Evolutionary conservation across 2,329 filamentous ascomycete genomes (phyloP).

Genomic region (Annulohypoxylon truncatum): DNA sequence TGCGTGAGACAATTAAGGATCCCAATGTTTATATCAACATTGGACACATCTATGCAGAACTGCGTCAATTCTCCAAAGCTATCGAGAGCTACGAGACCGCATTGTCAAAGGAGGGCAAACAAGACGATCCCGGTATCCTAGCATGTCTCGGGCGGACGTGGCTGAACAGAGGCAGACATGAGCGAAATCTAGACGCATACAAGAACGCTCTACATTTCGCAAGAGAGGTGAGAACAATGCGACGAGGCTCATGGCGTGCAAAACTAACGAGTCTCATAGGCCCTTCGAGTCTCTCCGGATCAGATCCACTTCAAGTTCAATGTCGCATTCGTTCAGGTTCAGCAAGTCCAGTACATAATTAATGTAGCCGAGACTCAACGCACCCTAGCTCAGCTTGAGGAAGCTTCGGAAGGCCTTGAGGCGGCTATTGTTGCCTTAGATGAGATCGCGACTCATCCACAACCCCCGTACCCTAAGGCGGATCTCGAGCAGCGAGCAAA

Average conservation of each 20-base stretch:
- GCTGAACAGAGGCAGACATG: slow-evolving; percentile 79
- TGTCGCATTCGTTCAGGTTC: slow-evolving; percentile 96
- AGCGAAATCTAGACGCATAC: slow-evolving; percentile 69
- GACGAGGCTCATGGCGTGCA: background rate
- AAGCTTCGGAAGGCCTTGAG: slow-evolving; percentile 83
- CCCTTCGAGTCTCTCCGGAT: slow-evolving; percentile 81
- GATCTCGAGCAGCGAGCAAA: slow-evolving; percentile 95
- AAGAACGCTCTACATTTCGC: slow-evolving; percentile 69
- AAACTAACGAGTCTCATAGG: slow-evolving; percentile 59
- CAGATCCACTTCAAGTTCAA: slow-evolving; percentile 97
- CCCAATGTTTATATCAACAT: slow-evolving; percentile 91
- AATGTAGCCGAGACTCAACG: slow-evolving; percentile 79
- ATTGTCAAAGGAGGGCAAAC: slow-evolving; percentile 79
- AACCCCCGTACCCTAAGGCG: slow-evolving; percentile 87
- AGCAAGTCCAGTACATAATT: slow-evolving; percentile 86
- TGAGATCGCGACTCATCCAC: slow-evolving; percentile 70
- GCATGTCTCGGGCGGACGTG: slow-evolving; percentile 90
- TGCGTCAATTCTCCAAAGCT: slow-evolving; percentile 89
- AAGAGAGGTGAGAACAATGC: slow-evolving; percentile 64
- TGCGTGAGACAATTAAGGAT: slow-evolving; percentile 90
- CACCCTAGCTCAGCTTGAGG: slow-evolving; percentile 82
- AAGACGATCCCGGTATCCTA: slow-evolving; percentile 80
- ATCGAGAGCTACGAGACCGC: slow-evolving; percentile 96
- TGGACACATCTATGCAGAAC: slow-evolving; percentile 90
- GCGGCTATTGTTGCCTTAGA: slow-evolving; percentile 81